Evolutionary conservation across 2,329 filamentous ascomycete species (phyloP), one percentile per base, ranked within the genome.

Genomic region (Beauveria medogensis): DNA sequence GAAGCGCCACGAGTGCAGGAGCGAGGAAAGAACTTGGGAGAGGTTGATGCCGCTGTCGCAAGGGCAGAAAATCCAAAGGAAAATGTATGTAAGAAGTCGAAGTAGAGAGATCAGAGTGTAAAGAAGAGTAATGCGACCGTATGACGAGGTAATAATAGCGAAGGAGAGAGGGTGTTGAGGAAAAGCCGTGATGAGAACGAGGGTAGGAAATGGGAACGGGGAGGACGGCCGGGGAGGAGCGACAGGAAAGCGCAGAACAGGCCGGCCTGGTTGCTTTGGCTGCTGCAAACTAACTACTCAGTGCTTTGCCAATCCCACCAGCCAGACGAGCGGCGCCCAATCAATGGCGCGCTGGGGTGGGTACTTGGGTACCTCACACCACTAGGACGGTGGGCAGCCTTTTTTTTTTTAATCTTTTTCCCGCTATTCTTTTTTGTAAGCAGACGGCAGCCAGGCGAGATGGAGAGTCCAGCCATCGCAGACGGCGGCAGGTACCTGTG

Each of bases 151-250:
- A 58, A 59, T 2, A 48, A 59, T 56, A 59, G 24, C 55, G 60
- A 54, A 43, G 30, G 50, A 57, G 46, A 37, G 51, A 48, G 60
- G 30, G 48, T 54, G 57, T 59, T 28, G 47, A 59, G 60, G 30
- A 57, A 51, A 46, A 59, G 40, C 48, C 60, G 55, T 48, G 48
- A 50, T 53, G 55, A 62, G 50, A 55, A 47, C 43, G 60, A 59
- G 48, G 43, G 54, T 55, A 62, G 55, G 60, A 55, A 62, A 62
- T 59, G 55, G 60, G 28, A 59, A 62, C 26, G 54, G 60, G 60
- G 60, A 62, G 55, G 60, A 62, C 60, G 60, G 48, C 46, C 54
- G 55, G 55, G 60, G 60, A 62, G 60, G 60, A 62, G 48, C 48
- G 60, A 62, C 60, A 58, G 60, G 50, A 54, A 58, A 51, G 37